Conservation (phyloP, 495 filamentous ascomycete genomes). For the Darksidea phi region DNA sequence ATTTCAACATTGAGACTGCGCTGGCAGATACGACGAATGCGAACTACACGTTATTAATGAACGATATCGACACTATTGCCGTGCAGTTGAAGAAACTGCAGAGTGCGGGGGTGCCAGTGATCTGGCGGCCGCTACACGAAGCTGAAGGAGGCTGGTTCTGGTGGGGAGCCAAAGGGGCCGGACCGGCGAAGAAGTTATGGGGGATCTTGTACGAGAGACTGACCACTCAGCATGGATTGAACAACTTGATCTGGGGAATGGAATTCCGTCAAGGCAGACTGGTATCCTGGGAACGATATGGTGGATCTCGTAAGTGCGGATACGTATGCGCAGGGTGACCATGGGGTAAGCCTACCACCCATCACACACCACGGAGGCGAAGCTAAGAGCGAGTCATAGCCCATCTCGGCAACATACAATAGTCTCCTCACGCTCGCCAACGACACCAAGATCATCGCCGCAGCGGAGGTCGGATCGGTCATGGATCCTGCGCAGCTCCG, state of each 20-base stretch:
- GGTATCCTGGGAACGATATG: slow-evolving; percentile 50
- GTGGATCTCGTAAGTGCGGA: slow-evolving; percentile 48
- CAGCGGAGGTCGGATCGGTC: slow-evolving; percentile 49
- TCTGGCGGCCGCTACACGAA: slow-evolving; percentile 52
- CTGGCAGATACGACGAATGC: slow-evolving; percentile 42
- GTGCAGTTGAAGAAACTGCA: slow-evolving; percentile 48
- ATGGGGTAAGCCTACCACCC: slow-evolving; percentile 2
- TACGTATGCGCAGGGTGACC: slow-evolving; percentile 36
- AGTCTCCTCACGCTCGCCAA: slow-evolving; percentile 45
- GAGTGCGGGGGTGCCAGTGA: slow-evolving; percentile 45
- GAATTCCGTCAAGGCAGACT: slow-evolving; percentile 48
- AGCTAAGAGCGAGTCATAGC: slow-evolving; percentile 14
- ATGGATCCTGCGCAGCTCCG: slow-evolving; percentile 46
- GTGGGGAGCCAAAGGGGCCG: slow-evolving; percentile 53
- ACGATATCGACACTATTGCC: slow-evolving; percentile 53
- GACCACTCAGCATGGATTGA: slow-evolving; percentile 44
- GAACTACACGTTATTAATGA: slow-evolving; percentile 50
- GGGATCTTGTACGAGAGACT: slow-evolving; percentile 47
- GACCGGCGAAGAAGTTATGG: slow-evolving; percentile 47
- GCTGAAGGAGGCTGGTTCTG: slow-evolving; percentile 55
- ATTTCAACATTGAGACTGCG: slow-evolving; percentile 47
- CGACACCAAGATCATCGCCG: slow-evolving; percentile 51
- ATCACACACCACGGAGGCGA: too few relatives aligned
- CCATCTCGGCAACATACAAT: slow-evolving; percentile 48
- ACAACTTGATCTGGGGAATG: slow-evolving; percentile 53